Evolutionary conservation across 108 stramenopile genomes (phyloP), one percentile per base, ranked within the genome.

Genomic region (Nitzschia sp.): DNA sequence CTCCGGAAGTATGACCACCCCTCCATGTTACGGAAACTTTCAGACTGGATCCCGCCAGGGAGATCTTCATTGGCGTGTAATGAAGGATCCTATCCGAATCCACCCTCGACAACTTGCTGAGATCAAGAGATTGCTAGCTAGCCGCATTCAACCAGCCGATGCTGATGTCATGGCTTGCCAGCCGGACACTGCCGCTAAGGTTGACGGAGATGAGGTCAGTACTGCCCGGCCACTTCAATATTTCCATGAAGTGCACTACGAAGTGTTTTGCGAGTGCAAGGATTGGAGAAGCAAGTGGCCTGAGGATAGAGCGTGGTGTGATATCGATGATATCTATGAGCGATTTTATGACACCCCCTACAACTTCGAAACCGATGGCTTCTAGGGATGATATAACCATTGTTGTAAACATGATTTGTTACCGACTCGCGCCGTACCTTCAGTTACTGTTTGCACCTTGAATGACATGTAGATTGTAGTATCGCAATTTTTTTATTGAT

Each of bases 211-310:
- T 55, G 48, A 51, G 3, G 67, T 80, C 55, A 48, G 69, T 26
- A 43, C 66, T 1, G 61, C 70, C 17, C 70, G 80, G 25, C 80
- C 80, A 1, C 51, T 80, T 8, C 80, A 80, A 60, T 37, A 60
- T 12, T 61, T 24, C 51, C 52, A 80, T 51, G 39, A 57, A 19
- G 57, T 58, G 15, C 67, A 75, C 25, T 64, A 37, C 53, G 56
- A 71, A 38, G 59, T 55, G 24, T 80, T 75, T 53, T 80, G 80
- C 55, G 80, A 80, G 53, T 80, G 80, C 50, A 64, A 72, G 53
- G 63, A 76, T 41, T 80, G 80, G 80, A 51, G 12, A 9, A 71
- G 70, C 6, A 67, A 71, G 20, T 80, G 63, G 62, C 54, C 66
- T 0, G 74, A 68, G 38, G 80, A 80, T 48, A 40, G 72, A 22